phyloP scores from a whole-genome alignment of 2,329 filamentous ascomycete genomes.

The Botrytis hyacinthi region DNA sequence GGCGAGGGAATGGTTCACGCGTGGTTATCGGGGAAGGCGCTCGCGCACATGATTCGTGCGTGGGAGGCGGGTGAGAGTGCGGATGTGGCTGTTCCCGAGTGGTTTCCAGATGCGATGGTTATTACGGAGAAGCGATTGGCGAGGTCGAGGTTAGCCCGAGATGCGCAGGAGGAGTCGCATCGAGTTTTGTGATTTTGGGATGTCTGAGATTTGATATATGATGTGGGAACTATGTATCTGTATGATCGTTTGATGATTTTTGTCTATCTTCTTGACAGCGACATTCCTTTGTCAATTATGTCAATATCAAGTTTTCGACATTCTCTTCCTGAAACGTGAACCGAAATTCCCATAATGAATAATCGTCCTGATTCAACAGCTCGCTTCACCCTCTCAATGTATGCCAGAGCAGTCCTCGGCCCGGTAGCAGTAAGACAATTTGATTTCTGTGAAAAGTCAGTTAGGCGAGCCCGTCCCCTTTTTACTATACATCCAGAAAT shows the following conservation, averaged over 20 bases:
- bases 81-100: not conserved
- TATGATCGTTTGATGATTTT: no score
- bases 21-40: slow-evolving; percentile 43
- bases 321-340: not conserved
- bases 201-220: no score
- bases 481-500: not conserved
- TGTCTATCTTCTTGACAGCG: no score
- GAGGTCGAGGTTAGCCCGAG: not conserved
- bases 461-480: not conserved
- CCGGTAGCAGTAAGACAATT: not conserved
- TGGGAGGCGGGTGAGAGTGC: slow-evolving; percentile 39
- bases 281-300: not conserved
- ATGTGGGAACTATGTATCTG: not conserved
- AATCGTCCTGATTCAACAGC: fast-evolving
- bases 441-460: not conserved
- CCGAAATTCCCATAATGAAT: not conserved
- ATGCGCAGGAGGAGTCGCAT: not conserved
- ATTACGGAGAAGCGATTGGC: slow-evolving; percentile 3
- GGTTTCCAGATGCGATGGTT: slow-evolving; percentile 10
- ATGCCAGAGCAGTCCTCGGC: not conserved
- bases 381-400: not conserved
- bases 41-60: slow-evolving; percentile 43
- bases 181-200: not conserved
- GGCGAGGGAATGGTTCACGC: slow-evolving; percentile 16
- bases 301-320: not conserved